Evolutionary conservation across 768 basidiomycete genomes (phyloP).

Genomic region (Pulveroboletus frians): DNA sequence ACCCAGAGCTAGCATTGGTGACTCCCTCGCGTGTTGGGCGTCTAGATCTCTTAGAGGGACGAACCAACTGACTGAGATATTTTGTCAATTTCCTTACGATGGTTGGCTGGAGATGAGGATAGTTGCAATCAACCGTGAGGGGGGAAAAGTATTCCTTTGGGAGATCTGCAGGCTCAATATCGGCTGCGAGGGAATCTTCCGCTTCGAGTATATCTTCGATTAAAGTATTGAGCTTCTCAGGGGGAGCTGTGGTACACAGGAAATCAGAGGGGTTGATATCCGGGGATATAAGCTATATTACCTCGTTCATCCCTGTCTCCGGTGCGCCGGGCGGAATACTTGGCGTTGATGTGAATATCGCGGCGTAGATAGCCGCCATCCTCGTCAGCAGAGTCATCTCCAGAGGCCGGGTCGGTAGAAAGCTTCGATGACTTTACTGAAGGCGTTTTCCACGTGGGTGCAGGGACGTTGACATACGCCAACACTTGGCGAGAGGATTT

Average conservation of each 20-base stretch:
- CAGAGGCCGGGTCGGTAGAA: conserved; percentile 45
- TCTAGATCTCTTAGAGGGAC: conserved; percentile 66
- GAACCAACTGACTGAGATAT: conserved; percentile 59
- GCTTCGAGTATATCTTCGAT: conserved; percentile 85
- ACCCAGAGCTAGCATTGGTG: conserved; percentile 29
- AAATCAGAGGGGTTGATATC: neutral
- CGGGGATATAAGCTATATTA: conserved; percentile 21
- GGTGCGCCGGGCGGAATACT: conserved; percentile 53
- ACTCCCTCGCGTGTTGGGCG: conserved; percentile 38
- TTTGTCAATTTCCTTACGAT: conserved; percentile 67
- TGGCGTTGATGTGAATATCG: conserved; percentile 32
- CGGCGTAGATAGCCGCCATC: conserved; percentile 28
- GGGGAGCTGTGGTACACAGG: conserved; percentile 40
- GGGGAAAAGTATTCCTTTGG: conserved; percentile 61
- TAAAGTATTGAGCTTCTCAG: conserved; percentile 71
- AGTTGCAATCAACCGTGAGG: conserved; percentile 50
- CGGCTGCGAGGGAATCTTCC: conserved; percentile 64
- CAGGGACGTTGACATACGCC: conserved; percentile 32
- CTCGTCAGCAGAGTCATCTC: conserved; percentile 49
- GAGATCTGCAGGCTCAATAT: conserved; percentile 46
- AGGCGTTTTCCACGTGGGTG: conserved; percentile 27
- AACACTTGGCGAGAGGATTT: conserved; percentile 31
- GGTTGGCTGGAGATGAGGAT: conserved; percentile 54
- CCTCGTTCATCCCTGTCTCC: conserved; percentile 77
- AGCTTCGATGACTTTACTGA: conserved; percentile 17